These are phyloP conservation scores for Pisolithus albus DNA, from an alignment of 768 basidiomycete genomes.

Conservation along the genomic window DNA sequence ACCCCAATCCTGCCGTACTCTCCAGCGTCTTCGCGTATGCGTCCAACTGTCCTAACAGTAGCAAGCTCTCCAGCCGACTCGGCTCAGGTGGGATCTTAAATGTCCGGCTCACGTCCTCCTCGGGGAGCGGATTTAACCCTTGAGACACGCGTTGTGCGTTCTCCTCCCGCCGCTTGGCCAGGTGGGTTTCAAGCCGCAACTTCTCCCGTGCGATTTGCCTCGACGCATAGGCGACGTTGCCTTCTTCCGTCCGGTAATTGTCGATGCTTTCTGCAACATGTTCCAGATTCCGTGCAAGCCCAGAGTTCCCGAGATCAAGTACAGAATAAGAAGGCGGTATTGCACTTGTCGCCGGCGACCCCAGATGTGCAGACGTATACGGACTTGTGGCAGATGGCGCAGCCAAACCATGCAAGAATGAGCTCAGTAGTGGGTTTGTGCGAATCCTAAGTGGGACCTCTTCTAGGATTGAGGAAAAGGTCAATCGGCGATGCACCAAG, in stretches of 20 bases:
- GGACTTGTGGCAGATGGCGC: conserved; percentile 36
- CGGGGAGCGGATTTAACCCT: conserved; percentile 79
- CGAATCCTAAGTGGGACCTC: conserved; percentile 83
- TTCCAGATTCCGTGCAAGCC: conserved; percentile 72
- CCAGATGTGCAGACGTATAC: conserved; percentile 33
- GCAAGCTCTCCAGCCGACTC: conserved; percentile 78
- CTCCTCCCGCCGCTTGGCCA: conserved; percentile 86
- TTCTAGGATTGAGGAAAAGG: conserved; percentile 79
- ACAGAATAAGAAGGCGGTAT: conserved; percentile 58
- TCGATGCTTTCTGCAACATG: conserved; percentile 82
- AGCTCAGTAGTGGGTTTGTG: conserved; percentile 69
- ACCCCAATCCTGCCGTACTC: conserved; percentile 46
- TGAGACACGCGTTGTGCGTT: conserved; percentile 71
- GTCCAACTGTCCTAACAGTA: conserved; percentile 84
- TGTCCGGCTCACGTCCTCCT: conserved; percentile 76
- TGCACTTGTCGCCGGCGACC: conserved; percentile 32
- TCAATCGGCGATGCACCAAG: conserved; percentile 71
- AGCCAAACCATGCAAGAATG: conserved; percentile 66
- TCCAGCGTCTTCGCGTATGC: conserved; percentile 75
- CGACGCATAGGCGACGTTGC: conserved; percentile 81
- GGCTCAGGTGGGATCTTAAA: conserved; percentile 90
- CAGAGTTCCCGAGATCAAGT: conserved; percentile 64
- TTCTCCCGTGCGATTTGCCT: conserved; percentile 88
- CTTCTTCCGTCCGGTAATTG: conserved; percentile 83
- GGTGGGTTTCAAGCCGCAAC: conserved; percentile 66